Evolutionary conservation across 148 eudicot species (phyloP).

Genomic region (Rhododendron vialii): DNA sequence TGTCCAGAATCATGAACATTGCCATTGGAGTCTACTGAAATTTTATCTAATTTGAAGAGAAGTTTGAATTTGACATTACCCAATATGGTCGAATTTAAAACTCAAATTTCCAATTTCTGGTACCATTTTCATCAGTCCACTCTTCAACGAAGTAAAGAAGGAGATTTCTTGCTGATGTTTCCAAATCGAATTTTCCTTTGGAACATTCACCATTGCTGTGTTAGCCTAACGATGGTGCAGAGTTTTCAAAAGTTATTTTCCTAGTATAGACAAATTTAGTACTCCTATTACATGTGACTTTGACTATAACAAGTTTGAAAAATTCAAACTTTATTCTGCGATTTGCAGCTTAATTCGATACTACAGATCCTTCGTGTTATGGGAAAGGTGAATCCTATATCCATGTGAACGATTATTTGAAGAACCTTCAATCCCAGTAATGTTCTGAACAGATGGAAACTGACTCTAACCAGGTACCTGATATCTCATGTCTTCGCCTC

Average conservation of each 20-base stretch:
- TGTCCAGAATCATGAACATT: neutral
- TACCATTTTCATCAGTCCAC: neutral
- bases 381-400: conserved; percentile 1
- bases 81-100: neutral
- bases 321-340: neutral
- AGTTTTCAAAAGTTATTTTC: neutral
- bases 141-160: neutral
- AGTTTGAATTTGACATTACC: neutral
- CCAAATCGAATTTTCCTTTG: neutral
- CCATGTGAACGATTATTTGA: neutral
- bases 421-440: neutral
- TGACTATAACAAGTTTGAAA: neutral
- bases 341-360: neutral
- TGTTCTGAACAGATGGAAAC: neutral
- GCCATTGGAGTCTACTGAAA: neutral
- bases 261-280: neutral
- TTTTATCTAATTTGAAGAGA: neutral
- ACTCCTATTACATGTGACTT: neutral
- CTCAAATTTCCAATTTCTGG: neutral
- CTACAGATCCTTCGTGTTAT: neutral
- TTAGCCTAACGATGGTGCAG: neutral
- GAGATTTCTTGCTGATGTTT: neutral
- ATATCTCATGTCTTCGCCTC: conserved; percentile 51
- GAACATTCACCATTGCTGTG: neutral
- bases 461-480: neutral